Evolutionary conservation across 2,329 filamentous ascomycete species (phyloP).

Genomic region (Penicillium sp.): DNA sequence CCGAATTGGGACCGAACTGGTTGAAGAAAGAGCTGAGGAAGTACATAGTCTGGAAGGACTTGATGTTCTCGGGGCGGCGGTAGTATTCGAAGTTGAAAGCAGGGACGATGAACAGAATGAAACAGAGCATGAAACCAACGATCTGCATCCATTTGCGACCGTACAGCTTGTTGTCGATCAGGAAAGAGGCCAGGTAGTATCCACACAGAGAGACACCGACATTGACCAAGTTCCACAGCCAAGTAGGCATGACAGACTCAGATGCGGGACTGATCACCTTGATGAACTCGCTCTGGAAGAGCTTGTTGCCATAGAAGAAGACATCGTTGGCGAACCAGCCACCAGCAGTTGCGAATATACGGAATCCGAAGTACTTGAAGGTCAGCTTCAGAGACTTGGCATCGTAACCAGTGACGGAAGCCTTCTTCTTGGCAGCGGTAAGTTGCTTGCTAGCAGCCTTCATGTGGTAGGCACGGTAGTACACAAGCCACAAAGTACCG

Average conservation of each 20-base stretch:
- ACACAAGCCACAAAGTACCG: constrained; percentile 90
- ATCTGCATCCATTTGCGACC: constrained; percentile 97
- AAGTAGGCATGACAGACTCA: constrained; percentile 75
- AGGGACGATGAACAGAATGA: constrained; percentile 88
- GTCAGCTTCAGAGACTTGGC: constrained; percentile 75
- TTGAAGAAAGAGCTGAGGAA: constrained; percentile 98
- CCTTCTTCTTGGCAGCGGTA: constrained; percentile 76
- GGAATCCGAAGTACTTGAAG: constrained; percentile 78
- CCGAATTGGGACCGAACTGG: constrained; percentile 94
- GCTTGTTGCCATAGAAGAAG: constrained; percentile 99
- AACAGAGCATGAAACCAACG: constrained; percentile 86
- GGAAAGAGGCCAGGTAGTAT: constrained; percentile 84
- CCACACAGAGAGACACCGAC: constrained; percentile 79
- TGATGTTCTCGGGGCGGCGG: constrained; percentile 66
- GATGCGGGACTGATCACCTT: constrained; percentile 68
- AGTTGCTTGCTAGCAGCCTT: constrained; percentile 81
- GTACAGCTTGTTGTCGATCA: constrained; percentile 96
- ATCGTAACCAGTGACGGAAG: constrained; percentile 88
- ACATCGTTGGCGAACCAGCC: constrained; percentile 96
- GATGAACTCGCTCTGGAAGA: constrained; percentile 92
- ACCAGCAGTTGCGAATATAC: constrained; percentile 80
- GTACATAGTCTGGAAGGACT: constrained; percentile 97
- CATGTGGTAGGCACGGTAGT: constrained; percentile 97
- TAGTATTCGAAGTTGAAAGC: constrained; percentile 88
- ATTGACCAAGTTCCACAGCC: constrained; percentile 93